Percentiles rank a stretch among this genome's conserved stretches.
Evolutionary conservation across 805 yeast genomes (phyloP).

Genomic region (Saccharomycopsis synnaedendra): DNA sequence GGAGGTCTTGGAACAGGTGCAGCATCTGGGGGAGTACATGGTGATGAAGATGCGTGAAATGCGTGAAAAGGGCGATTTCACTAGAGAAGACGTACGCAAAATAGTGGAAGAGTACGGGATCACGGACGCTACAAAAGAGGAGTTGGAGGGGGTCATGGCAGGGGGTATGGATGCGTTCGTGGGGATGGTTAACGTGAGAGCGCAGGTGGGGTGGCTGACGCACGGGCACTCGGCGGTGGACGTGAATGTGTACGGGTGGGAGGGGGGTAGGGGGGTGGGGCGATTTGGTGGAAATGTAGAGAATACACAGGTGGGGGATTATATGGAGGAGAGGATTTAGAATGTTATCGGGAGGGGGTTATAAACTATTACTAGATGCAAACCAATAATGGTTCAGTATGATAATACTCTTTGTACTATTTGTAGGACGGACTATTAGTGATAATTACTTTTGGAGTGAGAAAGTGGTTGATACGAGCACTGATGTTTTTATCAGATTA

Average conservation of each 20-base stretch:
- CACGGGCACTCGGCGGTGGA: conserved; percentile 96
- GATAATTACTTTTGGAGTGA: no score
- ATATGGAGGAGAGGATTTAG: conserved; percentile 33
- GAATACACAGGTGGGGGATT: conserved; percentile 74
- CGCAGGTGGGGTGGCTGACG: conserved; percentile 93
- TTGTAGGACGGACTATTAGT: no score
- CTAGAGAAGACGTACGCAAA: conserved; percentile 12
- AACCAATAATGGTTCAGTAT: no score
- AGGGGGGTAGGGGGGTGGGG: conserved; percentile 15
- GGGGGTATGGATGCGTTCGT: conserved; percentile 39
- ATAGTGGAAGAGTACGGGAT: conserved; percentile 45
- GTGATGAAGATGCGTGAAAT: conserved; percentile 32
- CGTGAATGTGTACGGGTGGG: conserved; percentile 72
- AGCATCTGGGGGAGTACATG: conserved; percentile 69
- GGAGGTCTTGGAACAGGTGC: conserved; percentile 53
- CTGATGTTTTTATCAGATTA: no score
- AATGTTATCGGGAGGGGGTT: conserved; percentile 18
- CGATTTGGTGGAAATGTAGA: conserved; percentile 72
- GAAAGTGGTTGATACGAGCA: no score
- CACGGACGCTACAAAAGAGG: conserved; percentile 40
- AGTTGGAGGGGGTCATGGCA: conserved; percentile 33
- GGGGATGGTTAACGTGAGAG: conserved; percentile 64
- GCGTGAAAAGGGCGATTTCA: conserved; percentile 20
- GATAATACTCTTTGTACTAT: no score
- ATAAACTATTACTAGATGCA: no score